Base-by-base conservation (phyloP, 2,329 filamentous ascomycete species). In the Botryosphaeria dothidea region DNA sequence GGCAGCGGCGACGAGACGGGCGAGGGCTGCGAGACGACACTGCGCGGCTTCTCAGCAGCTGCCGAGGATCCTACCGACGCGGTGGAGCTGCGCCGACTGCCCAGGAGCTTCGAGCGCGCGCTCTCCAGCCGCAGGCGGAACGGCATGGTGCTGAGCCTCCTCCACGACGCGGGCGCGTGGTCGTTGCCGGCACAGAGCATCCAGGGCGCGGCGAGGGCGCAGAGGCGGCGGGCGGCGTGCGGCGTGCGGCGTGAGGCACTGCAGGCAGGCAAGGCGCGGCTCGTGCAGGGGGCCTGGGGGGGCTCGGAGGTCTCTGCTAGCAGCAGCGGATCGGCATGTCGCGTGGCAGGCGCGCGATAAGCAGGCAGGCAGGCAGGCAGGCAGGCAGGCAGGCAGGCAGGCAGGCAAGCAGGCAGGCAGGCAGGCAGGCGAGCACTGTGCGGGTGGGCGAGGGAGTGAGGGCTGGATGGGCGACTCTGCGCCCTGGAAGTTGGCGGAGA, bases 241-340 rank as follows among this genome's bases (percentile, higher is more conserved):
- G n/a, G n/a, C n/a, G n/a, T n/a, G n/a, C n/a, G n/a, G n/a, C n/a
- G 34, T 13, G 8, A 23, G 29, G 57, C 57, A 29, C 23, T 25
- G 56, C 56, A 25, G 56, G 41, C 41, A 34, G 41, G 54, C 54
- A 43, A 43, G 36, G 54, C 54, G 23, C 23, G 54, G 54, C 54
- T 58, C 56, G 56, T 60, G 56, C 56, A 60, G 56, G 56, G 52
- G 56, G 38, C 56, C 54, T 57, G 52, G 49, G 38, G 38, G 38
- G 38, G 38, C 17, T n/a, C 17, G 38, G 9, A 13, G 17, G 38
- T 25, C 23, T 56, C 52, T 9, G 21, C n/a, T 23, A 6, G 25
- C 46, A 60, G 56, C 56, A 60, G 56, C 41, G 41, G 56, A 60
- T 60, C 56, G 56, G 56, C 56, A 60, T 60, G 38, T 46, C 56